A percentile compares a stretch with the other conserved stretches of the same genome.
Evolutionary conservation across 345 rosid species (phyloP).

Genomic region (Gossypium rotundifolium): DNA sequence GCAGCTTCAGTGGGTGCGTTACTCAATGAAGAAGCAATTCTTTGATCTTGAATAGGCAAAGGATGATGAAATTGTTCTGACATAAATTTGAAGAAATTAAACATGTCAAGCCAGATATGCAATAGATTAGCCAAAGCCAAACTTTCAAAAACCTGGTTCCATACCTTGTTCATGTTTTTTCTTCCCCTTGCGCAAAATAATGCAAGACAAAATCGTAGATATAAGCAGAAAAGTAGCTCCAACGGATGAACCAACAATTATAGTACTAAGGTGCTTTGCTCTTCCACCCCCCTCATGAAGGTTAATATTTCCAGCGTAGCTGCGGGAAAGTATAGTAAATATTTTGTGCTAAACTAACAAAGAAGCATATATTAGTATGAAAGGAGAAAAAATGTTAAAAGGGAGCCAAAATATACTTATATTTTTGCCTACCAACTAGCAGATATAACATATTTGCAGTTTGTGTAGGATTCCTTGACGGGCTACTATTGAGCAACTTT

Average conservation of each 20-base stretch:
- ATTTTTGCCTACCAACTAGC: not conserved
- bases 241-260: constrained; percentile 62
- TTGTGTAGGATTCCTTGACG: not conserved
- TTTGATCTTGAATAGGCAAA: constrained; percentile 45
- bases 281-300: constrained; percentile 40
- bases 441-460: not conserved
- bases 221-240: constrained; percentile 75
- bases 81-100: constrained; percentile 19
- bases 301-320: constrained; percentile 67
- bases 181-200: constrained; percentile 50
- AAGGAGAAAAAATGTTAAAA: not conserved
- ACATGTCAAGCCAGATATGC: constrained; percentile 4
- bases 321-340: constrained; percentile 17
- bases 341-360: not conserved
- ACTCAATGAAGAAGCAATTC: constrained; percentile 47
- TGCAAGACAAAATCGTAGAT: constrained; percentile 49
- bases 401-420: not conserved
- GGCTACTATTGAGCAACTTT: not conserved
- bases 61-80: constrained; percentile 40
- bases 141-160: not conserved
- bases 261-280: constrained; percentile 40
- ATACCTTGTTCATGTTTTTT: constrained; percentile 44
- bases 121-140: constrained; percentile 2
- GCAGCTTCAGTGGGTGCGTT: constrained; percentile 73
- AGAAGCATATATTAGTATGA: not conserved